Evolutionary conservation across 108 stramenopile species (phyloP), one percentile per base, ranked within the genome.

Genomic region (Discostella stelligeroides): DNA sequence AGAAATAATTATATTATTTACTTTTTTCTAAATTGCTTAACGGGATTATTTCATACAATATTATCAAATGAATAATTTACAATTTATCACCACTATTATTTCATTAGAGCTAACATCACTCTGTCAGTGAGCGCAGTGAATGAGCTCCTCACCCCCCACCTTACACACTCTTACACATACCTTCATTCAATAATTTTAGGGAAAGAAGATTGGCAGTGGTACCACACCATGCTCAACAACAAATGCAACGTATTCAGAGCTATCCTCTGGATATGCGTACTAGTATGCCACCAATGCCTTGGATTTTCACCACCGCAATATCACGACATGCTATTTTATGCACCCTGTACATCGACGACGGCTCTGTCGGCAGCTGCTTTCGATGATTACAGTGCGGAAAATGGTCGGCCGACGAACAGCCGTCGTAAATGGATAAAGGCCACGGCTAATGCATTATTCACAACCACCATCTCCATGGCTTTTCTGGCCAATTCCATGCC

Each of bases 361-460:
- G 28, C 7, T 28, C 4, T 12, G 54, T 9, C 28, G 54, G 25
- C 54, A 29, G 25, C 54, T 1, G 12, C 24, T 7, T 28, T 8
- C 38, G 60, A 41, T n/a, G 42, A 40, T 41, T 23, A 24, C 46
- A 14, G 15, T 28, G 17, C 9, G 21, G 39, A 12, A 20, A n/a
- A n/a, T n/a, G 21, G 37, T 41, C 24, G 3, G 13, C 0, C 54
- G 7, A 14, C 54, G 28, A 15, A 28, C 13, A 48, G 21, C 47
- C 68, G 68, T n/a, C 58, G 68, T 9, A 58, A 69, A 48, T 69
- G 68, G 68, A 47, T 57, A 23, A 48, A 38, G 27, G 47, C 27
- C 4, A 27, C 30, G 21, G 8, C 61, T 49, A 48, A 58, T 23
- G 11, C 50, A 40, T 7, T 62, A 24, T 39, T 71, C 37, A 30